Evolutionary conservation across 2,329 filamentous ascomycete species (phyloP).

Genomic region (Phoma sp.): DNA sequence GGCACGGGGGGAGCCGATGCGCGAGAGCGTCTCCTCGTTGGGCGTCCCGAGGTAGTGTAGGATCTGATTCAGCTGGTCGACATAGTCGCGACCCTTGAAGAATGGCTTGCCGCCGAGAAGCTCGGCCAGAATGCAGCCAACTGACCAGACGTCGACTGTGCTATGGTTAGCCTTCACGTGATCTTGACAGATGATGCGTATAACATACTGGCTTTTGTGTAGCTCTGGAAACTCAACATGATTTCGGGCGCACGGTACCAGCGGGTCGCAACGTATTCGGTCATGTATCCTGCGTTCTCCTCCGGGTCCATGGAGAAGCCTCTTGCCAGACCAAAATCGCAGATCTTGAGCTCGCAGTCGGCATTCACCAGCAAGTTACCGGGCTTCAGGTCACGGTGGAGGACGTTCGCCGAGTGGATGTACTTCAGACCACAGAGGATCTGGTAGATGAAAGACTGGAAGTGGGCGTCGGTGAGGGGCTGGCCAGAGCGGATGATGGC

Average conservation of each 20-base stretch:
- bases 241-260: slow-evolving; percentile 99
- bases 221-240: slow-evolving; percentile 99
- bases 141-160: slow-evolving; percentile 97
- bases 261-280: slow-evolving; percentile 96
- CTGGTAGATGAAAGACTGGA: slow-evolving; percentile 99
- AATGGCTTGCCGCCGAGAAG: slow-evolving; percentile 94
- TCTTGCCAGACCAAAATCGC: slow-evolving; percentile 94
- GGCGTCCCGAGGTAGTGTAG: slow-evolving; percentile 96
- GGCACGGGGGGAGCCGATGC: slow-evolving; percentile 92
- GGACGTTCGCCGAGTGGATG: slow-evolving; percentile 97
- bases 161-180: slow-evolving; percentile 24
- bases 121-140: slow-evolving; percentile 96
- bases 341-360: slow-evolving; percentile 99
- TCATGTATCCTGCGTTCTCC: slow-evolving; percentile 99
- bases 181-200: neutral
- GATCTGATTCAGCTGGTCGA: slow-evolving; percentile 99
- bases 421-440: slow-evolving; percentile 99
- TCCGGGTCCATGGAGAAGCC: slow-evolving; percentile 97
- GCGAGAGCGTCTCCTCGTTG: slow-evolving; percentile 89
- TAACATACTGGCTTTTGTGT: slow-evolving; percentile 97
- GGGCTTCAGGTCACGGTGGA: slow-evolving; percentile 96
- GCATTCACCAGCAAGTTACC: slow-evolving; percentile 97
- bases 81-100: slow-evolving; percentile 99
- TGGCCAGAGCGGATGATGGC: slow-evolving; percentile 98
- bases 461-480: slow-evolving; percentile 95